Percentiles rank a stretch among this genome's conserved stretches.
These are phyloP conservation scores for Medicago arabica DNA, from an alignment of 306 rosid species.

Conservation along the genomic window DNA sequence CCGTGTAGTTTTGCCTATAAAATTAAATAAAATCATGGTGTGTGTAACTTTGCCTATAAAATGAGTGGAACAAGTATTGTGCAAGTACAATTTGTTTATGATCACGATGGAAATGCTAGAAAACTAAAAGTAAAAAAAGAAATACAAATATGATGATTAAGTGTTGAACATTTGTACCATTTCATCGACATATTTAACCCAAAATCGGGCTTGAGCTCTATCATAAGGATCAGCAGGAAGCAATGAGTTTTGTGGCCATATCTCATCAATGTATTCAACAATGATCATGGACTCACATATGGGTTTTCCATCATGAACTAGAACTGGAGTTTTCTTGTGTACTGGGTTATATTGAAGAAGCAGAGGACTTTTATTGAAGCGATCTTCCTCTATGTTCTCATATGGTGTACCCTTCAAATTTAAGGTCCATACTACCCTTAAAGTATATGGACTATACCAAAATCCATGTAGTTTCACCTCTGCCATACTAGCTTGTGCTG, in stretches of 20 bases:
- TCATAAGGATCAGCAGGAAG: background rate
- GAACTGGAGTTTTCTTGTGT: background rate
- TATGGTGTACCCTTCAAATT: background rate
- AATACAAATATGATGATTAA: background rate
- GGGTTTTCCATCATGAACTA: background rate
- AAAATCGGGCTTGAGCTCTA: background rate
- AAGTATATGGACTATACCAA: background rate
- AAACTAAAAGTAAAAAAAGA: background rate
- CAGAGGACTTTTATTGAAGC: background rate
- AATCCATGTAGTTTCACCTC: background rate
- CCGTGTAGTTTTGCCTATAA: background rate
- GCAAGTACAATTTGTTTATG: background rate
- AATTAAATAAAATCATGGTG: background rate
- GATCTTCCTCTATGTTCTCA: background rate
- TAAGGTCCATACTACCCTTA: background rate
- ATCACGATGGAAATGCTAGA: background rate
- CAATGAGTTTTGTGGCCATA: background rate
- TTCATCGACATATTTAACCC: background rate
- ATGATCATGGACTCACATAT: background rate
- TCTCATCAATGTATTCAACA: background rate
- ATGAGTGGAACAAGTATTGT: background rate
- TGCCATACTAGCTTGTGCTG: background rate
- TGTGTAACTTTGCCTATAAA: no score
- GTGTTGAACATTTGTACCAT: background rate
- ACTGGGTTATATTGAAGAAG: background rate